Base-by-base conservation (phyloP, 106 monocot genomes). In the Agapanthus africanus region DNA sequence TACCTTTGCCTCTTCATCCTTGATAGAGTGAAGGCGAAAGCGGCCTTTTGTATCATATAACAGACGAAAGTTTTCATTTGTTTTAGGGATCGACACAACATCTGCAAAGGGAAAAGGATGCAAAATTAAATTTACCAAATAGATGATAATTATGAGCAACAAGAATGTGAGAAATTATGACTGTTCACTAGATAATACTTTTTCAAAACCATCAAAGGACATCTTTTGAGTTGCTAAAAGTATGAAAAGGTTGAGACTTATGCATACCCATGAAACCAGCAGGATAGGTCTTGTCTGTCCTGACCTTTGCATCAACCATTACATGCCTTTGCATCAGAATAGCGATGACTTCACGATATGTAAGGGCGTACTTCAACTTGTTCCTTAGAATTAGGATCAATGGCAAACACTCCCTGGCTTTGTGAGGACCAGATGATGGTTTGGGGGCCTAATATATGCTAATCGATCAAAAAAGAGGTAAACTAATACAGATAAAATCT, bases 361-460 rank as follows among this genome's bases (percentile, higher is more conserved):
- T 93, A 9, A 93, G 71, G 36, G 93, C 93, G 77, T 89, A 93
- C 60, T 93, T 93, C 79, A 93, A 66, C 70, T 78, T 81, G 73
- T 93, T 89, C 75, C 89, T 83, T 19, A 93, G 13, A 35, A 93
- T 93, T 21, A 93, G 93, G 63, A 93, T 84, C 56, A 93, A 66
- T n/a, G 93, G 93, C 31, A 93, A 64, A 67, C 93, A 93, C 57
- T 93, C 93, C 36, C 93, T 80, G 0, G 83, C 80, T 75, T 93
- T 93, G 70, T 93, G 93, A 16, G 93, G 93, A n/a, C 93, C 93
- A 64, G 93, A 93, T 51, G 93, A 93, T 25, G 93, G 93, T 41
- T 93, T 93, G 38, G 93, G 93, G 25, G 93, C 92, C 92, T 92
- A 66, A 46, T 9, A 64, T 33, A 31, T 64, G 25, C n/a, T 35